phyloP scores from a whole-genome alignment of 257 asterid genomes.

The Lycium barbarum region DNA sequence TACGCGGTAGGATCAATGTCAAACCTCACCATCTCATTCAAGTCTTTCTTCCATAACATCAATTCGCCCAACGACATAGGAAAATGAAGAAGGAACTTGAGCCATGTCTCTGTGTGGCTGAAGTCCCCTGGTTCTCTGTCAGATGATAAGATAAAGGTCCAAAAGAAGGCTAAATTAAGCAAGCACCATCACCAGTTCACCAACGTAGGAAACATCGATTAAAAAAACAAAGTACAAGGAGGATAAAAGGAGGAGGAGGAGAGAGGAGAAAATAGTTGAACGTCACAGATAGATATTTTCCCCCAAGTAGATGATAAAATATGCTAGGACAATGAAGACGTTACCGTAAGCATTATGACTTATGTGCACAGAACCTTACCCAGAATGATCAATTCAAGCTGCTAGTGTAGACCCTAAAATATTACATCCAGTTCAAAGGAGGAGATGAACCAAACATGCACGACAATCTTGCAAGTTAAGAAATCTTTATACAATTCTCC shows the following conservation, averaged over 20 bases:
- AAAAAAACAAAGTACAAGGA: conserved; percentile 52
- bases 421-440: no score
- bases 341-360: no score
- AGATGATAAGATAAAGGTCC: conserved; percentile 41
- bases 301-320: no score
- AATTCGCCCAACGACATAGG: not conserved
- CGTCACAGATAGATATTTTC: conserved; percentile 39
- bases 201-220: conserved; percentile 57
- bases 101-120: not conserved
- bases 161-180: conserved; percentile 40
- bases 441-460: no score
- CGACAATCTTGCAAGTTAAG: no score
- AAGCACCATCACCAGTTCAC: conserved; percentile 43
- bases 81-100: not conserved
- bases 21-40: no score
- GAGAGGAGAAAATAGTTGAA: conserved; percentile 53
- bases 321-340: no score
- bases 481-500: no score
- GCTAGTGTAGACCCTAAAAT: no score
- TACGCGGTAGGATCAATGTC: no score
- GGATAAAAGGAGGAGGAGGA: conserved; percentile 48
- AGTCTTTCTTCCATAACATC: conserved; percentile 26
- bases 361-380: no score
- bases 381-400: no score
- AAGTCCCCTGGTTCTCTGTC: conserved; percentile 37